Evolutionary conservation across 2,329 filamentous ascomycete genomes (phyloP).

Genomic region (Cladosporium oxysporum): DNA sequence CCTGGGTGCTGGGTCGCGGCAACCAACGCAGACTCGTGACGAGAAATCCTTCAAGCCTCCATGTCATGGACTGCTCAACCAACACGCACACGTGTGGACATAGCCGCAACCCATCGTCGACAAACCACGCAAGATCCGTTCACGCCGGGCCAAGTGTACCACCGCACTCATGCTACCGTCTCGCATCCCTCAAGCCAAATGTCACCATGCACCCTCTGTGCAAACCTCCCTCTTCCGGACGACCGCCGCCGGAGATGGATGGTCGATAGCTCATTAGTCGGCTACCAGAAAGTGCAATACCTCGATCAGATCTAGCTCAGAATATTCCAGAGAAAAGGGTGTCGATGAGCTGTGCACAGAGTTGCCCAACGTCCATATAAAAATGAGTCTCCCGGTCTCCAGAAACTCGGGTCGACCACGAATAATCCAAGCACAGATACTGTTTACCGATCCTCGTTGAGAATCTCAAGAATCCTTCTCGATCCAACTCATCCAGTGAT

Average conservation of each 20-base stretch:
- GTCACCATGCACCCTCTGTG: neutral
- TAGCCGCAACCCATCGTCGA: neutral
- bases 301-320: slow-evolving; percentile 14
- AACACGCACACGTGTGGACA: neutral
- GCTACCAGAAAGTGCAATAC: slow-evolving; percentile 12
- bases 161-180: slow-evolving; percentile 12
- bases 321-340: neutral
- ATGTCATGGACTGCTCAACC: neutral
- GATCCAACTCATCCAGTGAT: neutral
- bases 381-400: neutral
- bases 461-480: slow-evolving; percentile 11
- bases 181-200: slow-evolving; percentile 15
- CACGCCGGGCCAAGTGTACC: neutral
- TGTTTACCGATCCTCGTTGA: neutral
- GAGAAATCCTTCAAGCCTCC: slow-evolving; percentile 6
- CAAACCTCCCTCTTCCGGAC: neutral
- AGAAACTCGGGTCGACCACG: slow-evolving; percentile 9
- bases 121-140: neutral
- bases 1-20: neutral
- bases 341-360: neutral
- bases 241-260: slow-evolving; percentile 6
- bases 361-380: neutral
- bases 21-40: slow-evolving; percentile 4
- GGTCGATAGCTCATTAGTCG: slow-evolving; percentile 11
- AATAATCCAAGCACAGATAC: slow-evolving; percentile 9